A percentile compares a stretch with the other conserved stretches of the same genome.
phyloP scores from a whole-genome alignment of 1,284 basidiomycete species.

The Pseudozyma sp. region DNA sequence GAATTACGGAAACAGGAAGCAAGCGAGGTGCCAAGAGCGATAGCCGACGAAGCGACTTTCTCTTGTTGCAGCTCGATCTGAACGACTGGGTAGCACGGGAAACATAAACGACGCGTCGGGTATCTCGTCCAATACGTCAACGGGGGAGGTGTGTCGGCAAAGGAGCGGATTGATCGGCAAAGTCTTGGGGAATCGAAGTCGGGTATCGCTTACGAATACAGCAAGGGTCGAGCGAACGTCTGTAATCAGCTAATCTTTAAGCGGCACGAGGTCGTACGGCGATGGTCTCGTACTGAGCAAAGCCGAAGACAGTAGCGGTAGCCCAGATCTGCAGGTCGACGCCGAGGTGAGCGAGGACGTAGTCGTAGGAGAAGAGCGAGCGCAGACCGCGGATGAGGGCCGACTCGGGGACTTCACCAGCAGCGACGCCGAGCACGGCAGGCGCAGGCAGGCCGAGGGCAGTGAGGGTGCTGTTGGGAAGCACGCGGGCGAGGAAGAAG shows the following conservation, averaged over 20 bases:
- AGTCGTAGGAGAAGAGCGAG: conserved; percentile 47
- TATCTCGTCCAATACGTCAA: conserved; percentile 25
- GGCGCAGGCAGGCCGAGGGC: conserved; percentile 34
- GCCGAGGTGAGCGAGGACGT: conserved; percentile 44
- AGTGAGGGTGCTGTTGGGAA: conserved; percentile 41
- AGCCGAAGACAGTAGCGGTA: conserved; percentile 48
- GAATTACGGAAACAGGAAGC: too few species aligned
- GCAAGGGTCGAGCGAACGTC: background rate
- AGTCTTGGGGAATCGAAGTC: conserved; percentile 6
- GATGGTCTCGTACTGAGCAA: conserved; percentile 54
- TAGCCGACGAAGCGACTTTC: too few species aligned
- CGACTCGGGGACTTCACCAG: conserved; percentile 48
- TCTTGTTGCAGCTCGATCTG: background rate
- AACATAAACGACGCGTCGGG: conserved; percentile 14
- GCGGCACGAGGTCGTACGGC: conserved; percentile 47
- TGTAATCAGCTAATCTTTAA: background rate
- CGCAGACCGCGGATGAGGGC: conserved; percentile 30
- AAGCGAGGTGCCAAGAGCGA: too few species aligned
- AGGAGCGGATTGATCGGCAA: background rate
- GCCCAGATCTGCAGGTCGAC: conserved; percentile 54
- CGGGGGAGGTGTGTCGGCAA: background rate
- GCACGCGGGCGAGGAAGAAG: conserved; percentile 43
- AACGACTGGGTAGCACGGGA: background rate
- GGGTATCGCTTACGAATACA: conserved; percentile 17
- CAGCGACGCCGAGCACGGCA: conserved; percentile 52